Percentiles rank a stretch among this genome's conserved stretches.
Conservation (phyloP, 345 rosid species). For the Anastatica hierochuntica region DNA sequence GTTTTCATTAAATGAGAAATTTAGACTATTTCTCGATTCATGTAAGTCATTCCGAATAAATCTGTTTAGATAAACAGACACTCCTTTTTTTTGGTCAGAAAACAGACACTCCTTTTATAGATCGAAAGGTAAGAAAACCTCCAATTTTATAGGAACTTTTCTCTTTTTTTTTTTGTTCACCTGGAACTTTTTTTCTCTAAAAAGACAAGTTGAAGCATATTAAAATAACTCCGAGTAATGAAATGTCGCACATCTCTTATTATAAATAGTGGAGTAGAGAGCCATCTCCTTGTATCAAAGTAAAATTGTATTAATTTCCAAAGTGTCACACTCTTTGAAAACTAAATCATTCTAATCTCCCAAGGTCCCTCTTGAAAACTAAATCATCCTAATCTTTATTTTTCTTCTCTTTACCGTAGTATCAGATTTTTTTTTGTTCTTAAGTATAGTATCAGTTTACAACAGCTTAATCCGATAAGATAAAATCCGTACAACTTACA, state of each 20-base stretch:
- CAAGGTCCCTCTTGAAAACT: conserved; percentile 4
- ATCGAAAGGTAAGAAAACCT: background rate
- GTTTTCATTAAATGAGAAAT: too few species aligned
- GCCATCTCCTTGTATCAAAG: background rate
- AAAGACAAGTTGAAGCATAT: conserved; percentile 10
- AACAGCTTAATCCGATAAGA: too few species aligned
- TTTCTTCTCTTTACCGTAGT: too few species aligned
- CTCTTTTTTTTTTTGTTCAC: too few species aligned
- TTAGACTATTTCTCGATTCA: too few species aligned
- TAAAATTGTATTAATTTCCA: conserved; percentile 3
- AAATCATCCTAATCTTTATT: background rate
- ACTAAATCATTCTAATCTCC: background rate
- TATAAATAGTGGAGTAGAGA: conserved; percentile 14
- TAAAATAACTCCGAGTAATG: background rate
- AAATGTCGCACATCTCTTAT: background rate
- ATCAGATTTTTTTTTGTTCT: background rate
- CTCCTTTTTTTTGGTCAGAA: too few species aligned
- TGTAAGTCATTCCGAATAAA: too few species aligned
- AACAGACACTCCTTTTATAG: too few species aligned
- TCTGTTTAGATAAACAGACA: too few species aligned
- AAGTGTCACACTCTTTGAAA: background rate
- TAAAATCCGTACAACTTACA: too few species aligned
- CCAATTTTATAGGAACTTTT: background rate
- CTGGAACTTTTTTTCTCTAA: background rate
- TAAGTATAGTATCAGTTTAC: too few species aligned